Evolutionary conservation across 2,329 filamentous ascomycete species (phyloP), one percentile per base, ranked within the genome.

Genomic region (Cordyceps pruinosa): DNA sequence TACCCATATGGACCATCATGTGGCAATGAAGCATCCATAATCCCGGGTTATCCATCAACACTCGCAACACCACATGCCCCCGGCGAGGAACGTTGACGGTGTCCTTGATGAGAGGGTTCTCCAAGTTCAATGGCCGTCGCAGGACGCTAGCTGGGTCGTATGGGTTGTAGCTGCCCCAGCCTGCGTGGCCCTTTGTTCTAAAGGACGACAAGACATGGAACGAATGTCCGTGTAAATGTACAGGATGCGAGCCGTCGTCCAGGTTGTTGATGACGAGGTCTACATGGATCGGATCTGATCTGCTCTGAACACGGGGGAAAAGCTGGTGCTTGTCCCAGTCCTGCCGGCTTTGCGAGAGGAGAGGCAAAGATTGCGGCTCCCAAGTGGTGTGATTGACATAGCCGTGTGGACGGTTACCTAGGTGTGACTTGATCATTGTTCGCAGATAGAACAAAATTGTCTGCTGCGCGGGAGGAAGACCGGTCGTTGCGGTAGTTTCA

Each of bases 191-290:
- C 3, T 62, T 58, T n/a, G 62, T 60, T 12, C 60, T 41, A 21
- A 58, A 63, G 0, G 64, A 63, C 1, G 63, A 61, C 25, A 70
- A 50, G 8, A 78, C 70, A 59, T 79, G 76, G 66, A 83, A 81
- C 50, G 72, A 72, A 64, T 82, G 74, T 0, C 80, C 80, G 66
- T 85, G 84, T 1, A 86, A 68, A 67, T 86, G 82, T 25, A 70
- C 63, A 0, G 67, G 68, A 25, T 70, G 68, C 15, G 63, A 60
- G 2, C 68, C 67, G 46, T 70, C 68, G 35, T 71, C 69, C 8
- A 69, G 61, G 34, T 69, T 71, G 60, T 69, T 70, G 19, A 70
- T 65, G 32, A 69, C 59, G 13, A 70, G 59, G 50, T 67, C 66
- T 8, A 69, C 61, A 5, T 60, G 48, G 2, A 23, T 54, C 8